Percentiles rank a stretch among this genome's conserved stretches.
These are phyloP conservation scores for Metroxylon sagu DNA, from an alignment of 176 grass and related monocot species.

Conservation along the genomic window DNA sequence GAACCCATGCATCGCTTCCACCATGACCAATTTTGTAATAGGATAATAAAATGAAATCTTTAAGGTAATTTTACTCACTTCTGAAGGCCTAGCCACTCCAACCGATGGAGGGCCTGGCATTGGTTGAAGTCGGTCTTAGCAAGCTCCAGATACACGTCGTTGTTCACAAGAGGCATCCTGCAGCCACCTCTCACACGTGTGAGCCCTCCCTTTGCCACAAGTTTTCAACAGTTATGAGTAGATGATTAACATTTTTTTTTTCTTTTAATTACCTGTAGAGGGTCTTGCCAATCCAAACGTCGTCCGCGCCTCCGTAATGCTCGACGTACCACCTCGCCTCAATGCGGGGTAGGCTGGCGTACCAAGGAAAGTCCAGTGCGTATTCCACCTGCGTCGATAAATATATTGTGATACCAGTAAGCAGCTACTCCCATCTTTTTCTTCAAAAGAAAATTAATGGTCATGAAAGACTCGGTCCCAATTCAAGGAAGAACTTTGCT, in stretches of 20 bases:
- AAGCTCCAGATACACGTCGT: constrained; percentile 48
- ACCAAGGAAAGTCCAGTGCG: constrained; percentile 75
- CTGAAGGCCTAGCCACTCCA: constrained; percentile 54
- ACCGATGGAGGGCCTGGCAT: constrained; percentile 65
- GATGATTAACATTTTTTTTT: too few relatives aligned
- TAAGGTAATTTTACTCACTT: constrained; percentile 23
- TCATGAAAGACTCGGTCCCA: too few relatives aligned
- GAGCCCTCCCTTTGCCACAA: not conserved
- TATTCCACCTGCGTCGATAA: constrained; percentile 50
- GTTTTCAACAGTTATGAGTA: too few relatives aligned
- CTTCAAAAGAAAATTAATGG: too few relatives aligned
- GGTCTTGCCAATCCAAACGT: constrained; percentile 92
- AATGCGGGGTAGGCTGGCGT: constrained; percentile 58
- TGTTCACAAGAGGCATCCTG: constrained; percentile 92
- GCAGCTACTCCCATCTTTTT: too few relatives aligned
- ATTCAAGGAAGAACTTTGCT: too few relatives aligned
- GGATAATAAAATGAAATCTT: too few relatives aligned
- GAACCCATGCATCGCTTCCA: not conserved
- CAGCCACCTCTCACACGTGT: not conserved
- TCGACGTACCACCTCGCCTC: constrained; percentile 74
- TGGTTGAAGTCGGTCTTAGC: constrained; percentile 73
- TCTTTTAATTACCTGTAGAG: constrained; percentile 49
- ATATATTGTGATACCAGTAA: too few relatives aligned
- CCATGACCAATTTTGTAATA: too few relatives aligned
- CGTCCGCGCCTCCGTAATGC: constrained; percentile 66